Percentiles rank a stretch among this genome's conserved stretches.
Evolutionary conservation across 2,329 filamentous ascomycete genomes (phyloP).

Genomic region (Chaetomium sp.): DNA sequence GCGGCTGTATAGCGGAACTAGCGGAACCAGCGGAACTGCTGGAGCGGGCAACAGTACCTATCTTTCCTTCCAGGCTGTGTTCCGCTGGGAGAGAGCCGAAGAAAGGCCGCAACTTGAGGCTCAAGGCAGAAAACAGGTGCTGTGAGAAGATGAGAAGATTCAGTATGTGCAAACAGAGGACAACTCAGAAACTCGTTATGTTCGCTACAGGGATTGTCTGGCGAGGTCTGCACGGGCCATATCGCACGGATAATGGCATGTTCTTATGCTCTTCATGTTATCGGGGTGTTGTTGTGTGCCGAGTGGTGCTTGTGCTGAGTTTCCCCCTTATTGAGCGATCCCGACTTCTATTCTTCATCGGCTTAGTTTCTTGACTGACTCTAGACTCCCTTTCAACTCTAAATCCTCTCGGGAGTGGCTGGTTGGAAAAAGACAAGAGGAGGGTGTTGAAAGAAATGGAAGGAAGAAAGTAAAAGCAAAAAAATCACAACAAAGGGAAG

Average conservation of each 20-base stretch:
- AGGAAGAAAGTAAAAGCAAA: too few species aligned
- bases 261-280: neutral
- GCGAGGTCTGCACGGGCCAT: slow-evolving; percentile 21
- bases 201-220: slow-evolving; percentile 7
- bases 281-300: neutral
- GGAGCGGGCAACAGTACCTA: too few species aligned
- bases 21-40: too few species aligned
- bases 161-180: neutral
- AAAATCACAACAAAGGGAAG: neutral
- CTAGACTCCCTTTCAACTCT: neutral
- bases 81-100: neutral
- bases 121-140: neutral
- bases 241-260: slow-evolving; percentile 11
- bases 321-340: neutral
- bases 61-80: neutral
- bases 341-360: too few species aligned
- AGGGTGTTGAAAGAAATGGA: neutral
- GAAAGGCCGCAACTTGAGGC: neutral
- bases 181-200: neutral
- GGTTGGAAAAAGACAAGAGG: neutral
- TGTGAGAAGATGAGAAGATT: neutral
- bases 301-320: neutral
- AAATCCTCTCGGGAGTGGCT: neutral
- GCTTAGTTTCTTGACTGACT: too few species aligned
- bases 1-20: too few species aligned